Evolutionary conservation across 2,329 filamentous ascomycete genomes (phyloP).

Genomic region (Rhynchosporium secalis): DNA sequence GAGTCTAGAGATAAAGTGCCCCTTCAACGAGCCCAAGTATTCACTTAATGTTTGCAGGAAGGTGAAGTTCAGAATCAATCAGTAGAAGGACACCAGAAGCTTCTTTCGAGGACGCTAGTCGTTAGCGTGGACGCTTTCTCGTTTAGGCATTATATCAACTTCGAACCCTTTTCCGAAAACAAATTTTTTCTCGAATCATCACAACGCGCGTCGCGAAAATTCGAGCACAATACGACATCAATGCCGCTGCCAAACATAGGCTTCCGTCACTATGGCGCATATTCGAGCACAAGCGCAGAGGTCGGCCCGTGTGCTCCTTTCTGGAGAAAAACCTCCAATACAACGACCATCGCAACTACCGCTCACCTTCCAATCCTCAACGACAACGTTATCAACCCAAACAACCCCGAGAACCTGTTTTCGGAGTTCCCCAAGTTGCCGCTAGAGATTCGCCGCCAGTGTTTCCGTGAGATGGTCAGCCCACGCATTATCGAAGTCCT

Average conservation of each 20-base stretch:
- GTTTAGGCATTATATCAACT: too few relatives aligned
- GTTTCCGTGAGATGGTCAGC: not conserved
- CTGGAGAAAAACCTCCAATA: too few relatives aligned
- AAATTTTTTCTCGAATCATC: too few relatives aligned
- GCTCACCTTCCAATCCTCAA: not conserved
- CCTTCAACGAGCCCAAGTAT: too few relatives aligned
- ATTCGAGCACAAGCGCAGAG: too few relatives aligned
- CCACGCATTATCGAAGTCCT: constrained; percentile 2
- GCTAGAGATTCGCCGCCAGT: not conserved
- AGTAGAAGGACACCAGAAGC: not conserved
- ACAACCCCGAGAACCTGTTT: not conserved
- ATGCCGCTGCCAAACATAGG: too few relatives aligned
- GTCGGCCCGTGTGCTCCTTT: too few relatives aligned
- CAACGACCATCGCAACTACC: not conserved
- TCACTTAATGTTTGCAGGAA: not conserved
- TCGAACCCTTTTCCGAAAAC: too few relatives aligned
- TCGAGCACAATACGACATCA: not conserved
- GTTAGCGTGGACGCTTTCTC: not conserved
- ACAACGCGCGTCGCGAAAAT: not conserved
- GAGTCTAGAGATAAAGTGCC: too few relatives aligned
- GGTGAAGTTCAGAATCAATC: not conserved
- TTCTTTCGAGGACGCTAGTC: not conserved
- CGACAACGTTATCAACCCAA: not conserved
- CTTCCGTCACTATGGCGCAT: too few relatives aligned
- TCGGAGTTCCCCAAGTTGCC: not conserved